These are phyloP conservation scores for Actinomortierella ambigua DNA, from an alignment of 371 early-diverging fungal species.

Conservation along the genomic window DNA sequence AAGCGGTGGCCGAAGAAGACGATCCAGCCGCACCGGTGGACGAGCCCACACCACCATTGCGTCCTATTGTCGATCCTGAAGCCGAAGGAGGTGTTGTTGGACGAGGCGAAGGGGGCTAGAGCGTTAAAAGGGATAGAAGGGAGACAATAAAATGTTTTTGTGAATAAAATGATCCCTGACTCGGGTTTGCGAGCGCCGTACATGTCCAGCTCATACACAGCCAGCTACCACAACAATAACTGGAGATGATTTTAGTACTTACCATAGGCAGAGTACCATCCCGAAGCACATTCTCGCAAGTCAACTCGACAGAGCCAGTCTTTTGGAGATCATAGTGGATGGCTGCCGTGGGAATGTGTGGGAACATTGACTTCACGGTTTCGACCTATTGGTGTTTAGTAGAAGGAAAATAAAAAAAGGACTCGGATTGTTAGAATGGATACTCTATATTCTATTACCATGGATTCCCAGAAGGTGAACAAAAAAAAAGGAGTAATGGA, in stretches of 20 bases:
- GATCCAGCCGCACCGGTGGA: slow-evolving; percentile 20
- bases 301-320: slow-evolving; percentile 87
- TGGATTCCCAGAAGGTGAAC: too few species aligned
- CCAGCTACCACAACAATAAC: background rate
- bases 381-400: slow-evolving; percentile 60
- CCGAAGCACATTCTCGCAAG: slow-evolving; percentile 87
- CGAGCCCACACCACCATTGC: too few species aligned
- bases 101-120: slow-evolving; percentile 39
- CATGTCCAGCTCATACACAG: background rate
- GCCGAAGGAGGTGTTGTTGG: slow-evolving; percentile 27
- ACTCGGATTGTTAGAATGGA: background rate
- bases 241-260: slow-evolving; percentile 16
- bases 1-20: slow-evolving; percentile 23
- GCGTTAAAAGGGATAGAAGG: background rate
- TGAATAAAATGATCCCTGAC: background rate
- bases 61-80: slow-evolving; percentile 22
- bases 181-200: background rate
- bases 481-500: too few species aligned
- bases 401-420: slow-evolving; percentile 3
- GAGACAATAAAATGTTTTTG: background rate
- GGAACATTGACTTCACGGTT: slow-evolving; percentile 85
- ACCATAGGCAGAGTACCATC: slow-evolving; percentile 77
- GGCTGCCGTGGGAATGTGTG: slow-evolving; percentile 81
- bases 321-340: slow-evolving; percentile 84
- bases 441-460: background rate